These are phyloP conservation scores for Kwoniella shandongensis DNA, from an alignment of 768 basidiomycete species.

Conservation along the genomic window DNA sequence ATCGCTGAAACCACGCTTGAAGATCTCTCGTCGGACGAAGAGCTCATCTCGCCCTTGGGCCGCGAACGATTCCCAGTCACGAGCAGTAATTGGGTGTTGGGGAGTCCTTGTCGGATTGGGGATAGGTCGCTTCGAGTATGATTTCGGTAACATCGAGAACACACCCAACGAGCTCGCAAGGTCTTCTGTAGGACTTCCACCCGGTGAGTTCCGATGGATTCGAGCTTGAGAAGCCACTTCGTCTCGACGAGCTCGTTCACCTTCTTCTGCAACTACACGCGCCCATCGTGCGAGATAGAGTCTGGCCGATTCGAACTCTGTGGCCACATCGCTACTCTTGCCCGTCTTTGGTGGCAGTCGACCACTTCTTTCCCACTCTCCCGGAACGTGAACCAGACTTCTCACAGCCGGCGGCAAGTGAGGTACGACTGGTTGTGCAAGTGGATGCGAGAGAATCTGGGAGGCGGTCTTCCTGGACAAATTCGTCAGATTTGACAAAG, in stretches of 20 bases:
- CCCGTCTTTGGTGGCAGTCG: conserved; percentile 63
- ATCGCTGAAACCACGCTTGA: conserved; percentile 45
- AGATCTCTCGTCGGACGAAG: conserved; percentile 51
- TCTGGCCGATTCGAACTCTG: conserved; percentile 92
- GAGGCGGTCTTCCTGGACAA: conserved; percentile 91
- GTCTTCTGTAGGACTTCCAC: conserved; percentile 57
- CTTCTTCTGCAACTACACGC: conserved; percentile 89
- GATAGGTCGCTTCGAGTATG: conserved; percentile 41
- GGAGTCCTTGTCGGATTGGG: conserved; percentile 70
- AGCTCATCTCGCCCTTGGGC: conserved; percentile 46
- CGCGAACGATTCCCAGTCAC: conserved; percentile 65
- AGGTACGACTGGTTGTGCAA: conserved; percentile 92
- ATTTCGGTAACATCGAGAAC: conserved; percentile 38
- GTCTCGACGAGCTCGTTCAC: conserved; percentile 77
- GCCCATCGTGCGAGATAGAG: conserved; percentile 98
- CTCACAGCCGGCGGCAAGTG: conserved; percentile 93
- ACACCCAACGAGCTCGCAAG: conserved; percentile 40
- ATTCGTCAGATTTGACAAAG: conserved; percentile 90
- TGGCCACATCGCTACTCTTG: conserved; percentile 58
- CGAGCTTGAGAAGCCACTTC: conserved; percentile 61
- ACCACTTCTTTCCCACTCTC: conserved; percentile 71
- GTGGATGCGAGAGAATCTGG: conserved; percentile 89
- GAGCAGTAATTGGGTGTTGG: conserved; percentile 69
- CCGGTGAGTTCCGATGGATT: conserved; percentile 46
- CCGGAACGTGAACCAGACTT: conserved; percentile 82